Evolutionary conservation across 192 early-diverging fungal species (phyloP), one percentile per base, ranked within the genome.

Genomic region (Coemansia sp.): DNA sequence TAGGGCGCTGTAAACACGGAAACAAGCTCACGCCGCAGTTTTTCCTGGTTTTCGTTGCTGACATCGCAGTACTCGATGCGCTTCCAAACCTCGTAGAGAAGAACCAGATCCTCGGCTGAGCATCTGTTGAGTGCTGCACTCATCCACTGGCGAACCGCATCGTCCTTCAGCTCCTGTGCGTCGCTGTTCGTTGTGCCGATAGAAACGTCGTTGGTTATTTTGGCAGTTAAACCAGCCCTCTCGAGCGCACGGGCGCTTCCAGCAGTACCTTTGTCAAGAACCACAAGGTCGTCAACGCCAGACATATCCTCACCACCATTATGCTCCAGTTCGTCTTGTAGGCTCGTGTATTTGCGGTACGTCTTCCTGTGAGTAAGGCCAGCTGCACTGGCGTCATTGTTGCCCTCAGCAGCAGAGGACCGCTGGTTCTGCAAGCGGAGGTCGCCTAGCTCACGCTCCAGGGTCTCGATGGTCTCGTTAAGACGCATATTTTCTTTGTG

Each of bases 71-170:
- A 73, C 62, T 73, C 71, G 41, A 79, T 67, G 60, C 82, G 82
- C 53, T 71, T 79, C 82, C 82, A 84, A 51, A 79, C 70, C 55
- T 84, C 82, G 65, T 59, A 60, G 20, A 84, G 66, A 5, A 80
- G 43, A 18, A 84, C 62, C 67, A 79, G 59, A 60, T 84, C 82
- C 49, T 84, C 73, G 34, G 82, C 62, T n/a, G 77, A 73, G 61
- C 66, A 79, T 46, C 66, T 55, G 14, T 43, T 55, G 52, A 84
- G 64, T 52, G 65, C 53, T 26, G 52, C 30, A 49, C 66, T 52
- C 16, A 84, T 63, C 77, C 69, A 76, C 48, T 73, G 55, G 26
- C 68, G 82, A 49, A 84, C 65, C 0, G 66, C 68, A 39, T 35
- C 55, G 3, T 77, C 68, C 20, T 58, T 60, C 34, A 73, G 56